Evolutionary conservation across 2,329 filamentous ascomycete species (phyloP).

Genomic region (Sphaerulina musiva): DNA sequence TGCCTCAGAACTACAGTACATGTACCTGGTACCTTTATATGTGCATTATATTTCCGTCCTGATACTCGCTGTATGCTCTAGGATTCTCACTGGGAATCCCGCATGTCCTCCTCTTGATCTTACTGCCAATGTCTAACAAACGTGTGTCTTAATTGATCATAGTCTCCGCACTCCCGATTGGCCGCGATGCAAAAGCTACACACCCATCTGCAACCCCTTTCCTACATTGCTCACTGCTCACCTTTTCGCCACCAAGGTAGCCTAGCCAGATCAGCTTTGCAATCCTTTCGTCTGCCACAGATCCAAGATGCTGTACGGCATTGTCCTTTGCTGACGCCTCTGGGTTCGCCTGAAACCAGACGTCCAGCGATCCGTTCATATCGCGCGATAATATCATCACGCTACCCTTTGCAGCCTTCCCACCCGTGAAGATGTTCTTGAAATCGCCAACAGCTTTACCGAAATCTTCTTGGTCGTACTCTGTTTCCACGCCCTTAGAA

Average conservation of each 20-base stretch:
- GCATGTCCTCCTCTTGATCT: background rate
- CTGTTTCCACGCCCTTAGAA: constrained; percentile 32
- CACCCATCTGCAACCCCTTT: constrained; percentile 79
- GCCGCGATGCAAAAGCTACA: constrained; percentile 79
- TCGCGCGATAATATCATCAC: constrained; percentile 69
- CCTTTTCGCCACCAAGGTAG: constrained; percentile 78
- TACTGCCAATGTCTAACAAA: background rate
- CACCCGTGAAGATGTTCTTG: constrained; percentile 71
- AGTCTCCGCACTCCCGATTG: constrained; percentile 77
- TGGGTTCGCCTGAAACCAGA: constrained; percentile 56
- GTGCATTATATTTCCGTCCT: too few relatives aligned
- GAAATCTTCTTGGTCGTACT: constrained; percentile 68
- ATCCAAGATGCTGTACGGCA: constrained; percentile 56
- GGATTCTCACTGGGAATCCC: too few relatives aligned
- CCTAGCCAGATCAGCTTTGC: constrained; percentile 80
- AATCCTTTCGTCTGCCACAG: constrained; percentile 70
- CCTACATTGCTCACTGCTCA: constrained; percentile 76
- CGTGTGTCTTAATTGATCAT: constrained; percentile 49
- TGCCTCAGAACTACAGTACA: too few relatives aligned
- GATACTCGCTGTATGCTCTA: too few relatives aligned
- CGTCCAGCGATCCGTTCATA: constrained; percentile 56
- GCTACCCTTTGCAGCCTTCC: constrained; percentile 69
- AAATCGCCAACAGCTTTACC: constrained; percentile 69
- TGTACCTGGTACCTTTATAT: too few relatives aligned
- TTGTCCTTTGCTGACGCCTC: constrained; percentile 32